Evolutionary conservation across 148 eudicot genomes (phyloP), one percentile per base, ranked within the genome.

Genomic region (Fallopia convolvulus): DNA sequence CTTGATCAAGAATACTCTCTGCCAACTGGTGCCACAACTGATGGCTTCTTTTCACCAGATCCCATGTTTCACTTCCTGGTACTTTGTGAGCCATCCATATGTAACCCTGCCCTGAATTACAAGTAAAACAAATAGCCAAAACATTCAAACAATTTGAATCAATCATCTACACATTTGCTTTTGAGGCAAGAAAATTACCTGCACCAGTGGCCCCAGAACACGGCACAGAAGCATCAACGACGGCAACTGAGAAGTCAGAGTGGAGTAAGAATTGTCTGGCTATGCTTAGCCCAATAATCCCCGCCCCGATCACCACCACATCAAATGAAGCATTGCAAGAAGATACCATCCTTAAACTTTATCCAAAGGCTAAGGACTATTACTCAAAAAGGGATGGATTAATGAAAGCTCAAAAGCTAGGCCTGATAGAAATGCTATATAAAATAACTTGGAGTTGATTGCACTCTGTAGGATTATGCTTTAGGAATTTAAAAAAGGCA

Each of bases 131-230:
- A 73, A 76, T 76, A 30, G 79, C 26, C 23, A 55, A 55, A 55
- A 21, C n/a, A 50, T 50, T 13, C 1, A 4, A 50, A 50, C 56
- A 20, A 55, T 7, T 55, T 55, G 26, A 40, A 63, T 52, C 17
- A 13, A 4, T 30, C 7, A 32, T 11, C 10, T 63, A 2, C 3
- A 36, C 39, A 36, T 36, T 52, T 52, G 17, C 1, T 5, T 52
- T 52, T 44, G 58, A 4, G 18, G 58, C 58, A 52, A 52, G 58
- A 52, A 15, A n/a, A 15, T 74, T 87, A 92, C 97, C 99, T 76
- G 99, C 99, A 65, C 99, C 99, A 71, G 99, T 95, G 66, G 99
- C 99, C 40, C 99, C 99, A 13, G 97, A 79, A 80, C 99, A 95
- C 11, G 97, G 99, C 18, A 89, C 84, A 33, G 85, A 83, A 21